These are phyloP conservation scores for Multifurca ochricompacta DNA, from an alignment of 768 basidiomycete genomes.

Conservation along the genomic window DNA sequence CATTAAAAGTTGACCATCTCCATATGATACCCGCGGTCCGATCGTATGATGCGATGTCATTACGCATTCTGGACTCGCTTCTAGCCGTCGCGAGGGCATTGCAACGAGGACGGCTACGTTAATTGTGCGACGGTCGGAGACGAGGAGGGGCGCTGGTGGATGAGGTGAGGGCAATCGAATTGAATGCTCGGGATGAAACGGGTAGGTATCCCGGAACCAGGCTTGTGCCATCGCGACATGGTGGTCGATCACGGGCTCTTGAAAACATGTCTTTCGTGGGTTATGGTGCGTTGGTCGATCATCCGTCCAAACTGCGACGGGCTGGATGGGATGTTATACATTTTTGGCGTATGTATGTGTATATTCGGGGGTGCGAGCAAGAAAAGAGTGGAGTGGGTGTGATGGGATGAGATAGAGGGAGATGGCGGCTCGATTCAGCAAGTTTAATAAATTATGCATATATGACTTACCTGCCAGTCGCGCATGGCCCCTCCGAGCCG, in stretches of 20 bases:
- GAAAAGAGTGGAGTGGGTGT: background rate
- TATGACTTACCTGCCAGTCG: constrained; percentile 9
- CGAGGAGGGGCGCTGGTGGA: background rate
- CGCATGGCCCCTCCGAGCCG: background rate
- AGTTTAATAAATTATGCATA: background rate
- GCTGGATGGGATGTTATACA: background rate
- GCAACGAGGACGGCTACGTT: constrained; percentile 15
- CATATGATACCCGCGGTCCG: background rate
- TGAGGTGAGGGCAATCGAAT: background rate
- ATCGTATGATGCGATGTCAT: background rate
- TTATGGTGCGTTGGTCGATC: background rate
- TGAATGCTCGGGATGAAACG: background rate
- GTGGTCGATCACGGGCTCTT: background rate
- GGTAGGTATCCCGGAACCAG: background rate
- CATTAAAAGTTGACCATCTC: constrained; percentile 1
- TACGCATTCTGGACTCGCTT: background rate
- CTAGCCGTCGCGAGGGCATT: constrained; percentile 11
- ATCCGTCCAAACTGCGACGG: constrained; percentile 15
- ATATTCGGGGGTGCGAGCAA: too few species aligned
- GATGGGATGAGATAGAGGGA: too few species aligned
- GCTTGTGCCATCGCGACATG: background rate
- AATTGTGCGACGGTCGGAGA: background rate
- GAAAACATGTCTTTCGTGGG: background rate
- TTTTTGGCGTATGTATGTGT: background rate
- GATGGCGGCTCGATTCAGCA: background rate